Evolutionary conservation across 2,329 filamentous ascomycete genomes (phyloP).

Genomic region (Aspergillus tamarii): DNA sequence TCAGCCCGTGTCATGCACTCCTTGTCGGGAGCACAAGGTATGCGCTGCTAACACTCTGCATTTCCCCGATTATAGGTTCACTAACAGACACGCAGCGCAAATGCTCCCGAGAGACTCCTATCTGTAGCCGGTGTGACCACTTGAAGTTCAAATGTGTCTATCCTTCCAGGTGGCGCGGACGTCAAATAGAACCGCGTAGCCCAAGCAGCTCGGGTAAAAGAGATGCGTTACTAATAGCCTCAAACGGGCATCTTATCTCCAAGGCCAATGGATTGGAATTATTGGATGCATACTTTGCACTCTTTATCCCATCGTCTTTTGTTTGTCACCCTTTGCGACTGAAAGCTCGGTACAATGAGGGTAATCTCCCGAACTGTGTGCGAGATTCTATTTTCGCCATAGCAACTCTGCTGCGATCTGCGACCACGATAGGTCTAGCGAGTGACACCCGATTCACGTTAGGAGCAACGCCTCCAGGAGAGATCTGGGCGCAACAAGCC

Average conservation of each 20-base stretch:
- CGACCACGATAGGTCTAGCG: not conserved
- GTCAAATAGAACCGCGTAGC: not conserved
- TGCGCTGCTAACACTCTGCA: too few species aligned
- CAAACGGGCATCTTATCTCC: not conserved
- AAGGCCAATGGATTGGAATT: not conserved
- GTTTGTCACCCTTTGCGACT: not conserved
- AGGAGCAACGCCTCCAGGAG: not conserved
- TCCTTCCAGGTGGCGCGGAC: not conserved
- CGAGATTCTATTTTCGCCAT: not conserved
- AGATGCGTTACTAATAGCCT: not conserved
- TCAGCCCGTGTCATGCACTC: not conserved
- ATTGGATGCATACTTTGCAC: not conserved
- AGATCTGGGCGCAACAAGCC: not conserved
- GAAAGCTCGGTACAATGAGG: not conserved
- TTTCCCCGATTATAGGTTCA: too few species aligned
- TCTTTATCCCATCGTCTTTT: slow-evolving; percentile 8
- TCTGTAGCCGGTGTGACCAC: not conserved
- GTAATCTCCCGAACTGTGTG: not conserved
- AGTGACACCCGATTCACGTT: too few species aligned
- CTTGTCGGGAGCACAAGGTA: not conserved
- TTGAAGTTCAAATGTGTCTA: not conserved
- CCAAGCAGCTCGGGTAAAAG: too few species aligned
- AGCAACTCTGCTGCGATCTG: not conserved
- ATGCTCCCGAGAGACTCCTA: slow-evolving; percentile 2
- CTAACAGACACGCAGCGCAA: not conserved